Evolutionary conservation across 192 early-diverging fungal genomes (phyloP).

Genomic region (Rhizoclosmatium sp.): DNA sequence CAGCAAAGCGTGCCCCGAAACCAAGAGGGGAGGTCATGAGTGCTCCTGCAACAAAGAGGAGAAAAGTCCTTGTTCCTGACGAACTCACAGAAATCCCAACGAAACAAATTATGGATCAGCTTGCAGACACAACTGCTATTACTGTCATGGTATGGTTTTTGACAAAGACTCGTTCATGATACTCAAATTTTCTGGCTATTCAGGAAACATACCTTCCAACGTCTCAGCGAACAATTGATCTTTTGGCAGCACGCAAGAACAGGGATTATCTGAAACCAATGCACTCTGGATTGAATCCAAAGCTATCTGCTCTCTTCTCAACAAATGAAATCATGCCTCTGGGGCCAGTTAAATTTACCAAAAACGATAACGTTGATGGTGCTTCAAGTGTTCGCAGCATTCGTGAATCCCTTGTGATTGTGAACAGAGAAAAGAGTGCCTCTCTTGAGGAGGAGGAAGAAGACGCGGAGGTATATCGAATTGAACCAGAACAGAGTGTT

Average conservation of each 20-base stretch:
- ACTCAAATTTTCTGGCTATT: background rate
- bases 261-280: constrained; percentile 7
- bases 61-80: constrained; percentile 69
- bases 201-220: constrained; percentile 18
- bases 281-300: background rate
- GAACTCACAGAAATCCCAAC: constrained; percentile 71
- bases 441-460: constrained; percentile 11
- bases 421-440: constrained; percentile 18
- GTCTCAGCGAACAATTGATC: background rate
- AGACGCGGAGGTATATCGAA: constrained; percentile 7
- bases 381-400: background rate
- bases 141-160: constrained; percentile 15
- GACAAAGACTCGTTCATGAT: background rate
- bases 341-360: background rate
- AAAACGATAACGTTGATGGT: background rate
- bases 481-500: background rate
- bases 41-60: constrained; percentile 43
- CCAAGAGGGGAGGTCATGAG: background rate
- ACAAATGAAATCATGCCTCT: background rate
- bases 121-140: constrained; percentile 68
- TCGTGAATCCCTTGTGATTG: background rate
- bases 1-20: background rate
- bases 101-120: constrained; percentile 55
- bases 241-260: background rate
- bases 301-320: constrained; percentile 8